A percentile compares a stretch with the other conserved stretches of the same genome.
Conservation (phyloP, 2,329 filamentous ascomycete genomes). For the Didymella pinodella region DNA sequence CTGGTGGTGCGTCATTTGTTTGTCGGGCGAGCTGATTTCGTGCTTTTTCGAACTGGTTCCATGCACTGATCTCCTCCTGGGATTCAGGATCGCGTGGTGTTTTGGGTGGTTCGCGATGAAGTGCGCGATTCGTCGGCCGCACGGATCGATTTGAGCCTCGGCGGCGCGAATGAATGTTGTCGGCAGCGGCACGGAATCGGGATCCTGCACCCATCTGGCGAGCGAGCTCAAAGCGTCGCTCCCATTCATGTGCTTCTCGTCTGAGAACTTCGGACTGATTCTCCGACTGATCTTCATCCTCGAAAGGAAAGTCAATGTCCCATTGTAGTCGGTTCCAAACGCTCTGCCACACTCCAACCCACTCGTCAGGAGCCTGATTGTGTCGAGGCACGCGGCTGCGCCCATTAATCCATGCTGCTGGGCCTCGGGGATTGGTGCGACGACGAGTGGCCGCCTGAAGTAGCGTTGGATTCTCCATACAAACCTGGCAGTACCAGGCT, state of each 20-base stretch:
- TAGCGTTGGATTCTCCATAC: slow-evolving; percentile 56
- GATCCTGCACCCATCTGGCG: slow-evolving; percentile 78
- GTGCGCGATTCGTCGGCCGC: slow-evolving; percentile 43
- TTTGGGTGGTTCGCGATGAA: slow-evolving; percentile 50
- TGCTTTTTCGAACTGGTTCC: slow-evolving; percentile 89
- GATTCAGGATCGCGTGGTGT: slow-evolving; percentile 71
- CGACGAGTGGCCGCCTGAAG: slow-evolving; percentile 49
- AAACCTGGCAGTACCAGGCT: slow-evolving; percentile 92
- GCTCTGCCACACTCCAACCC: slow-evolving; percentile 87
- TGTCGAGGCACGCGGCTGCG: slow-evolving; percentile 43
- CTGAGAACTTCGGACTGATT: slow-evolving; percentile 64
- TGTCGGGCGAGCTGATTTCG: slow-evolving; percentile 63
- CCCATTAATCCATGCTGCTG: slow-evolving; percentile 44
- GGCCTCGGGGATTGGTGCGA: slow-evolving; percentile 36
- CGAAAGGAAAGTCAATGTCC: slow-evolving; percentile 86
- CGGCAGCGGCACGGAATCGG: slow-evolving; percentile 74
- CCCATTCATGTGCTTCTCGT: slow-evolving; percentile 74
- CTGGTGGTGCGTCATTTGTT: slow-evolving; percentile 29
- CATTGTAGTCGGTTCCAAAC: slow-evolving; percentile 81
- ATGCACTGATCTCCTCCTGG: slow-evolving; percentile 81
- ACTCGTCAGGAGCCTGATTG: slow-evolving; percentile 48
- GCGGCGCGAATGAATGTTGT: slow-evolving; percentile 60
- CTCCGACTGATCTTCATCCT: slow-evolving; percentile 67
- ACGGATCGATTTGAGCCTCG: slow-evolving; percentile 50
- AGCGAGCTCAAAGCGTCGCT: slow-evolving; percentile 82